Evolutionary conservation across 257 asterid species (phyloP).

Genomic region (Capsicum chinense): DNA sequence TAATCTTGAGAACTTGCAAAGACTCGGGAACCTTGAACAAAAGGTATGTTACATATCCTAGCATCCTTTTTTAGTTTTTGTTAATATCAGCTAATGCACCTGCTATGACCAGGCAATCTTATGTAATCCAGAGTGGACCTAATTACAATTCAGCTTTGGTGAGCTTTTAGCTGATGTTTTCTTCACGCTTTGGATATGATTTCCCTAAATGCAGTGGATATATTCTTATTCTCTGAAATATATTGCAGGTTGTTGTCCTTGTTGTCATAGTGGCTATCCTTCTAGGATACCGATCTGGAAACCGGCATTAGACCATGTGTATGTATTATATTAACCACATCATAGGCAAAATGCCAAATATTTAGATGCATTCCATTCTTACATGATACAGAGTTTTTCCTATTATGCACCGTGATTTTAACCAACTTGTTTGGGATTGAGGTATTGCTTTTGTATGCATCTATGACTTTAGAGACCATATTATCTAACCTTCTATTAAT

Average conservation of each 20-base stretch:
- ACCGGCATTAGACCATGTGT: slow-evolving; percentile 46
- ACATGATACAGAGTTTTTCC: not conserved
- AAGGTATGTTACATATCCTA: slow-evolving; percentile 39
- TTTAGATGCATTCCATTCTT: not conserved
- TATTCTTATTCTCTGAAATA: slow-evolving; percentile 33
- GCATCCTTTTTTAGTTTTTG: not conserved
- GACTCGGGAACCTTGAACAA: slow-evolving; percentile 65
- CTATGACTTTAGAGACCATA: not conserved
- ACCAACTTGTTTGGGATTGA: not conserved
- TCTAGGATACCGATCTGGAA: slow-evolving; percentile 53
- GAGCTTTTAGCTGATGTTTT: slow-evolving; percentile 35
- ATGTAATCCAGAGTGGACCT: slow-evolving; percentile 55
- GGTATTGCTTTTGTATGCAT: not conserved
- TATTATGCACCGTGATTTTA: not conserved
- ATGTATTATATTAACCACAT: slow-evolving; percentile 37
- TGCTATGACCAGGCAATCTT: slow-evolving; percentile 67
- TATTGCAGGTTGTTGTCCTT: slow-evolving; percentile 65
- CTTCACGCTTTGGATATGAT: not conserved
- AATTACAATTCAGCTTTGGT: slow-evolving; percentile 62
- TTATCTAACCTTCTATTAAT: not conserved
- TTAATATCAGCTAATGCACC: slow-evolving; percentile 28
- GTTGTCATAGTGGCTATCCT: slow-evolving; percentile 64
- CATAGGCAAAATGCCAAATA: not conserved
- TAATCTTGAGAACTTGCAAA: slow-evolving; percentile 73
- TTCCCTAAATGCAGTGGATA: not conserved